Percentiles rank a stretch among this genome's conserved stretches.
These are phyloP conservation scores for Ilex asprella DNA, from an alignment of 257 asterid species.

Conservation along the genomic window DNA sequence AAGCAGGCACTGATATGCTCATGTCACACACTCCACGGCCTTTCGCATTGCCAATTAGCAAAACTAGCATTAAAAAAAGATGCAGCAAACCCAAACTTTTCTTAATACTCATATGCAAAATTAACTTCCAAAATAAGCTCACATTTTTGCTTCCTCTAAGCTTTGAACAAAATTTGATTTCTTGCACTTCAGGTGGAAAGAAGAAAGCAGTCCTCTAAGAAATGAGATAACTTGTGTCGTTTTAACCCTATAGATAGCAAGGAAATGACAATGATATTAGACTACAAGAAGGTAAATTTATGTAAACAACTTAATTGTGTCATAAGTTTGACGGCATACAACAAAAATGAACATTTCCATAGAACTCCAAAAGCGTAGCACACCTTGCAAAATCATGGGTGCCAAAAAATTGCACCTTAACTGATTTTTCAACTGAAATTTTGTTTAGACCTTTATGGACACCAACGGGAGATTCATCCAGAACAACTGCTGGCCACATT, in stretches of 20 bases:
- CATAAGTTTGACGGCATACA: neutral
- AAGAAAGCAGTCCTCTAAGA: slow-evolving; percentile 82
- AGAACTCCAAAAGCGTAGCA: slow-evolving; percentile 3
- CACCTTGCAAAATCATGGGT: slow-evolving; percentile 99
- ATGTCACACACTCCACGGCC: no score
- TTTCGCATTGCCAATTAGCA: no score
- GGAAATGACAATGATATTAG: slow-evolving; percentile 9
- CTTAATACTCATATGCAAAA: no score
- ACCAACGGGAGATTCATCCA: slow-evolving; percentile 71
- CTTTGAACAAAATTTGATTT: slow-evolving; percentile 64
- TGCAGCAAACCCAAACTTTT: no score
- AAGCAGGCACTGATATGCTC: no score
- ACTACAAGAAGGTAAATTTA: slow-evolving; percentile 7
- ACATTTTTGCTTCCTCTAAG: slow-evolving; percentile 93
- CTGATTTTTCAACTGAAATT: slow-evolving; percentile 69
- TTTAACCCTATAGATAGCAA: slow-evolving; percentile 50
- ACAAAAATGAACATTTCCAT: neutral
- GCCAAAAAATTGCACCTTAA: slow-evolving; percentile 93
- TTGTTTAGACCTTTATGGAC: slow-evolving; percentile 66
- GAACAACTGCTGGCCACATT: slow-evolving; percentile 90
- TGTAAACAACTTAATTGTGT: neutral
- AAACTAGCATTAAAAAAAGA: no score
- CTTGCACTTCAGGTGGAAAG: slow-evolving; percentile 86
- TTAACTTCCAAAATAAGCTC: slow-evolving; percentile 26
- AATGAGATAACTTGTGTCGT: slow-evolving; percentile 73